Base-by-base conservation (phyloP, 1,139 yeast species). In the Diutina ranongensis region DNA sequence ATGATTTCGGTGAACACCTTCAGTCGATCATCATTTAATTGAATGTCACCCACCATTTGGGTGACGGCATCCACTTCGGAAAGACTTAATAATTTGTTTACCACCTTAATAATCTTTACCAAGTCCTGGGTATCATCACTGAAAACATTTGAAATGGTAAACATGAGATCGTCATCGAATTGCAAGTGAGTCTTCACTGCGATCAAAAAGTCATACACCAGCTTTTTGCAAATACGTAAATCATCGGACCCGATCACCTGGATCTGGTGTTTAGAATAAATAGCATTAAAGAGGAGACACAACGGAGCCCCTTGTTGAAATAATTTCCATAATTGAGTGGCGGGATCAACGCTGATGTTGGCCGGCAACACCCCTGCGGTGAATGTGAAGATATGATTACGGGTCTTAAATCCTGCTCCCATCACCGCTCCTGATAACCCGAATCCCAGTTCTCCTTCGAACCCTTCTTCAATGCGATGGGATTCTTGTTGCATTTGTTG, bases 261-360 rank as follows among this genome's bases (percentile, higher is more conserved):
- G 46, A 68, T 58, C 46, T 63, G 51, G 61, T 71, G 55, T 36
- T 63, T 63, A 15, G 67, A 56, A 35, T 58, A 56, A 31, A 82
- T 65, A 27, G 71, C 63, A 63, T 92, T 89, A 68, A 83, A 86
- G 8, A 92, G 67, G 44, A 86, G 75, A 61, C 98, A 89, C 45
- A 92, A 71, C 5, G 97, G 95, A 2, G 95, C 83, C 7, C 98
- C 98, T 56, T 85, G 88, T 55, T 92, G 94, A 57, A 92, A 82
- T 44, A 92, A 68, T 54, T 86, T 82, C 80, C 96, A 86, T 45
- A 92, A 63, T 52, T 87, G 89, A 1, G 97, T 87, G 2, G 86
- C 97, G 2, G 98, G 97, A 58, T 92, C 99, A 55, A 85, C 83
- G 48, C 76, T 74, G 48, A 78, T 71, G 47, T 75, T 78, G 2